These are phyloP conservation scores for Sequoia sempervirens DNA, from an alignment of 75 land plant genomes.

Conservation along the genomic window DNA sequence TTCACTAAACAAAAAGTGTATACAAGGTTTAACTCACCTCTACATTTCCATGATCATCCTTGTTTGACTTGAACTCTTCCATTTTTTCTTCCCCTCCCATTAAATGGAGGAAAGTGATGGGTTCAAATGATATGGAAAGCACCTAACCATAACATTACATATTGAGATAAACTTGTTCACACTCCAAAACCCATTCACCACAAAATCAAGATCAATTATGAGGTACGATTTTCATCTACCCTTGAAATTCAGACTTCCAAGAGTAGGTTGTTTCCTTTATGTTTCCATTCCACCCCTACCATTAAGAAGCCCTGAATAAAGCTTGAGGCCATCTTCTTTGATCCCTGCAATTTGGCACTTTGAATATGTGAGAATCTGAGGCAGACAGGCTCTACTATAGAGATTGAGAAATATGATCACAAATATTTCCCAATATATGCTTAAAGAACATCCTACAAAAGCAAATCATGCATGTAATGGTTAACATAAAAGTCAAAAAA, in stretches of 20 bases:
- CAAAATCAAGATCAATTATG: neutral
- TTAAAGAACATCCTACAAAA: neutral
- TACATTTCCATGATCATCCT: neutral
- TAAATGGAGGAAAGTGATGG: neutral
- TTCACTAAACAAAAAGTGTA: neutral
- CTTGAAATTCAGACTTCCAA: neutral
- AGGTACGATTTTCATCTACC: neutral
- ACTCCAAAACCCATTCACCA: neutral
- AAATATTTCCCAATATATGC: too few relatives aligned
- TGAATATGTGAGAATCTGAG: neutral
- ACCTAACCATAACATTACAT: neutral
- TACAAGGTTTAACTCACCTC: neutral
- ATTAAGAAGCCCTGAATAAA: neutral
- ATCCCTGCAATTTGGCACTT: neutral
- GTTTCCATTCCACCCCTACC: neutral
- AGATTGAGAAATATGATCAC: neutral
- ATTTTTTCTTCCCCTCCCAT: neutral
- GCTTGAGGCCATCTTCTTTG: neutral
- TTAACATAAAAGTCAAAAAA: neutral
- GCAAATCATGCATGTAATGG: neutral
- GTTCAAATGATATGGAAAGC: neutral
- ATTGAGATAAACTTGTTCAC: neutral
- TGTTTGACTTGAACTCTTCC: neutral
- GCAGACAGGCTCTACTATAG: neutral
- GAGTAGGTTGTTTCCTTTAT: neutral